These are phyloP conservation scores for Erodium texanum DNA, from an alignment of 441 rosid genomes.

Conservation along the genomic window DNA sequence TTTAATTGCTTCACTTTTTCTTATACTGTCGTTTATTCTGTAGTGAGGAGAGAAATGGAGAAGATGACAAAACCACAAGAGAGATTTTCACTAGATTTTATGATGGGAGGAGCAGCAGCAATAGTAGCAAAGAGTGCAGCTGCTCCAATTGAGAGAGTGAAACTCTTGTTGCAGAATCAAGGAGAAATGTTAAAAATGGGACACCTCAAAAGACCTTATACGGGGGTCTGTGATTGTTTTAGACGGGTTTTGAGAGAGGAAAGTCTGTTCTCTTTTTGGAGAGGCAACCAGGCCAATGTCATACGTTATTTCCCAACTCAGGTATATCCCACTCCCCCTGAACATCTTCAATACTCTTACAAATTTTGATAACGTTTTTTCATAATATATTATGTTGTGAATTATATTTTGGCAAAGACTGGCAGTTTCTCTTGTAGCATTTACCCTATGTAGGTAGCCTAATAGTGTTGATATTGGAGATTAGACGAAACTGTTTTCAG, in stretches of 20 bases:
- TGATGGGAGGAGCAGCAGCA: conserved; percentile 78
- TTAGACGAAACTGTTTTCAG: background rate
- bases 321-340: conserved; percentile 23
- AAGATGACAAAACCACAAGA: conserved; percentile 32
- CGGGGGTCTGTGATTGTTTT: conserved; percentile 61
- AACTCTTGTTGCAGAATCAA: conserved; percentile 86
- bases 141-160: conserved; percentile 92
- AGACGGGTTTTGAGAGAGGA: conserved; percentile 67
- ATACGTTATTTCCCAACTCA: conserved; percentile 32
- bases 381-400: background rate
- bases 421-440: background rate
- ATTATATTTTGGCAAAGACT: background rate
- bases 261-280: conserved; percentile 74
- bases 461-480: background rate
- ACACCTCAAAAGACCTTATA: conserved; percentile 54
- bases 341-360: background rate
- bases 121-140: conserved; percentile 62
- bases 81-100: conserved; percentile 62
- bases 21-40: background rate
- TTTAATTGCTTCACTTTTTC: background rate
- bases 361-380: background rate
- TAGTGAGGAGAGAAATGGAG: conserved; percentile 16
- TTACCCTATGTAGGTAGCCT: background rate
- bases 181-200: conserved; percentile 83
- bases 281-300: conserved; percentile 38